These are phyloP conservation scores for Aspergillus steynii DNA, from an alignment of 495 filamentous ascomycete species.

Conservation along the genomic window DNA sequence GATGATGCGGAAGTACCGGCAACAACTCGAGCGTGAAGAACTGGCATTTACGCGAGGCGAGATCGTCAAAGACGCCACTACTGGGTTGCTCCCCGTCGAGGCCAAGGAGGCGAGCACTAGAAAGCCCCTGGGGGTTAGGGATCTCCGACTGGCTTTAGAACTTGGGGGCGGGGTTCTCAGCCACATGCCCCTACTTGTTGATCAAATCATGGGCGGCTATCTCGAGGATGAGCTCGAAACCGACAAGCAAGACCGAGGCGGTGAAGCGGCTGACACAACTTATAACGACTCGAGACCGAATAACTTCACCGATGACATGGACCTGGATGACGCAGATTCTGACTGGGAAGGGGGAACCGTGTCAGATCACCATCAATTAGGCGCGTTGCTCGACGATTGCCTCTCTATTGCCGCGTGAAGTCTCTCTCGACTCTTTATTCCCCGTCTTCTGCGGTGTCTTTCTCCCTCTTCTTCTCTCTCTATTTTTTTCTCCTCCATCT, in stretches of 20 bases:
- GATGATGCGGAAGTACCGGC: conserved; percentile 75
- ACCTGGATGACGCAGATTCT: conserved; percentile 63
- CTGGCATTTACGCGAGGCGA: conserved; percentile 64
- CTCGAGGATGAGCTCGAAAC: conserved; percentile 75
- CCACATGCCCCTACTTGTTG: conserved; percentile 72
- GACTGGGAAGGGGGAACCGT: conserved; percentile 72
- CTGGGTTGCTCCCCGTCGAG: conserved; percentile 75
- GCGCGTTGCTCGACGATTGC: conserved; percentile 67
- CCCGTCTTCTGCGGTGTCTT: background rate
- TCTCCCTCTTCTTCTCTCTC: conserved; percentile 14
- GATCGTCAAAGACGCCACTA: conserved; percentile 60
- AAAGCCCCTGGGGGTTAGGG: conserved; percentile 70
- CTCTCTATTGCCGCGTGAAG: conserved; percentile 49
- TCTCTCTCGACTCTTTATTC: conserved; percentile 11
- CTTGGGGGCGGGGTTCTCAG: conserved; percentile 72
- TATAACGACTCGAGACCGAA: conserved; percentile 40
- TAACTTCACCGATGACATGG: conserved; percentile 55
- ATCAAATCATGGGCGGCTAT: conserved; percentile 69
- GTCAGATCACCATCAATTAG: conserved; percentile 62
- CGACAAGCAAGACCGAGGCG: conserved; percentile 48
- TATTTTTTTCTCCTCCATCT: conserved; percentile 10
- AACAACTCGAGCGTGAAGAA: conserved; percentile 73
- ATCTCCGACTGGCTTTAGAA: conserved; percentile 73
- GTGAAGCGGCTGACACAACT: conserved; percentile 26
- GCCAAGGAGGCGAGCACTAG: conserved; percentile 66